Percentiles rank a stretch among this genome's conserved stretches.
Evolutionary conservation across 805 yeast species (phyloP).

Genomic region (Candida easanensis): DNA sequence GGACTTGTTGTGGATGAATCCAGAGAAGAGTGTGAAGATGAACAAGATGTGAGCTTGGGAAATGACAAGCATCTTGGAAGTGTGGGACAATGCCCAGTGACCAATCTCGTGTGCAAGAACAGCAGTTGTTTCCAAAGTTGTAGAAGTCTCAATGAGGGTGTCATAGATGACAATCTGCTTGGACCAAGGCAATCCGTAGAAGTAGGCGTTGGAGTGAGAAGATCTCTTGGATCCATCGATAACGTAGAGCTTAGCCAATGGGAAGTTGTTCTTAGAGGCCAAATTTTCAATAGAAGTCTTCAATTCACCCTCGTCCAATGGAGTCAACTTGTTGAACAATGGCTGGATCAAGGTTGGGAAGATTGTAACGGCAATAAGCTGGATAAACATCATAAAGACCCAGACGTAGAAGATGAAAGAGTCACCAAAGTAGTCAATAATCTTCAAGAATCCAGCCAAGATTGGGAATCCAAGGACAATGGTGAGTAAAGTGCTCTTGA

Average conservation of each 20-base stretch:
- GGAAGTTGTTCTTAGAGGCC: constrained; percentile 76
- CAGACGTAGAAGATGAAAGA: constrained; percentile 79
- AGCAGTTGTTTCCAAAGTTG: constrained; percentile 81
- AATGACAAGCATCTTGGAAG: constrained; percentile 67
- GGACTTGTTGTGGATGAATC: constrained; percentile 75
- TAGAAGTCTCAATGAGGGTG: constrained; percentile 78
- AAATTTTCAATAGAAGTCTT: constrained; percentile 76
- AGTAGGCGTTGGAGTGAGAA: constrained; percentile 95
- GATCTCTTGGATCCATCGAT: constrained; percentile 98
- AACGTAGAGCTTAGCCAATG: constrained; percentile 79
- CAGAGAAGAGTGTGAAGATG: constrained; percentile 71
- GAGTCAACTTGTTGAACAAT: constrained; percentile 84
- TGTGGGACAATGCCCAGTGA: constrained; percentile 92
- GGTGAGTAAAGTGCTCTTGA: constrained; percentile 57
- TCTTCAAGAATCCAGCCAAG: constrained; percentile 71
- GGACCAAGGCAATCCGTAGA: constrained; percentile 94
- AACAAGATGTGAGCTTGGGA: constrained; percentile 62
- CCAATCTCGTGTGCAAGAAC: constrained; percentile 98
- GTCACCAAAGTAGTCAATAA: constrained; percentile 77
- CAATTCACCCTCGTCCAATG: constrained; percentile 87
- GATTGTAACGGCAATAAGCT: constrained; percentile 69
- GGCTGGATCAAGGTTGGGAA: constrained; percentile 90
- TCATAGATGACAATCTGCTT: constrained; percentile 94
- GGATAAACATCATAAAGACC: constrained; percentile 66
- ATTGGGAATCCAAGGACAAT: constrained; percentile 68